A percentile compares a stretch with the other conserved stretches of the same genome.
phyloP scores from a whole-genome alignment of 176 grass and related monocot genomes.

The Triticum dicoccoides region DNA sequence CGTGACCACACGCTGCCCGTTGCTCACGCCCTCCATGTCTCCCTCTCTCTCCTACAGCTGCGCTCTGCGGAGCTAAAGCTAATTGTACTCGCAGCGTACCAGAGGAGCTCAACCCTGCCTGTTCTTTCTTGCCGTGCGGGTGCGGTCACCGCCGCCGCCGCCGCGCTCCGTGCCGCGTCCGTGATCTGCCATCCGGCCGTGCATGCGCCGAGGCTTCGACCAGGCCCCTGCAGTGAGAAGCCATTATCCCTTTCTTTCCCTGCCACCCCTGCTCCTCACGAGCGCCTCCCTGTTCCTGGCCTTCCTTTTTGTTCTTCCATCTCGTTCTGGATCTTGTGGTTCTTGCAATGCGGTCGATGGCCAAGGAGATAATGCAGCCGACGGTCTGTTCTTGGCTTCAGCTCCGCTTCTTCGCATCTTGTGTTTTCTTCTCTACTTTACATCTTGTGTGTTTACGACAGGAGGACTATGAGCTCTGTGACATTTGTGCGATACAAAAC shows the following conservation, averaged over 20 bases:
- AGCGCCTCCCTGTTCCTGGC: background rate
- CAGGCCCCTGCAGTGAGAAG: background rate
- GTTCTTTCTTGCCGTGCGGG: background rate
- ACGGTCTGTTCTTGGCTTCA: background rate
- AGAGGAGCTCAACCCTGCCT: background rate
- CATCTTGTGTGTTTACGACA: background rate
- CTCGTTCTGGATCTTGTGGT: constrained; percentile 25
- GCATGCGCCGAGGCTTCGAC: background rate
- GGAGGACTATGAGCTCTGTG: background rate
- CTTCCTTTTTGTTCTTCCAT: background rate
- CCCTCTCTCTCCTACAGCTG: background rate
- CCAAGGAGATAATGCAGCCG: background rate
- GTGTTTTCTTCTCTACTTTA: background rate
- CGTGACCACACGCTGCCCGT: constrained; percentile 38
- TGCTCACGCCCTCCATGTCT: background rate
- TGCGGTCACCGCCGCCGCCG: constrained; percentile 18
- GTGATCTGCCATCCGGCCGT: background rate
- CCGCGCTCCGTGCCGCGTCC: background rate
- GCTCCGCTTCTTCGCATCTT: background rate
- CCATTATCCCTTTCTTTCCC: background rate
- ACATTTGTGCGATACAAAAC: background rate
- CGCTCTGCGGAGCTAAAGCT: background rate
- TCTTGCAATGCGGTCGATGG: constrained; percentile 6
- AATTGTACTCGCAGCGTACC: constrained; percentile 30
- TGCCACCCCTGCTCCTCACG: background rate